phyloP scores from a whole-genome alignment of 192 early-diverging fungal species.

The Glomus cerebriforme region DNA sequence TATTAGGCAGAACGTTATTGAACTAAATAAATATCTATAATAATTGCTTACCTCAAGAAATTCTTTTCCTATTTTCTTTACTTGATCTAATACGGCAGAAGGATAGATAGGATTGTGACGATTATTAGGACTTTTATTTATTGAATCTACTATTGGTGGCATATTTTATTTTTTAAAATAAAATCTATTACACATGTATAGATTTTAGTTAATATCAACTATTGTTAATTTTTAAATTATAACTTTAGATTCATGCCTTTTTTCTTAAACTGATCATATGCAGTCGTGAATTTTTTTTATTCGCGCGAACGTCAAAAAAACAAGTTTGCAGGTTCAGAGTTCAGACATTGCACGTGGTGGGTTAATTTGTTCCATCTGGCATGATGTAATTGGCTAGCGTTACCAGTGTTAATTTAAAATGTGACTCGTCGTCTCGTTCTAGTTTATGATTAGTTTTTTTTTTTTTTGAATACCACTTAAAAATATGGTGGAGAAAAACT shows the following conservation, averaged over 20 bases:
- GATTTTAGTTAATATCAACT: not conserved
- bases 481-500: not conserved
- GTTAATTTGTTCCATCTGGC: not conserved
- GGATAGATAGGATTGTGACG: not conserved
- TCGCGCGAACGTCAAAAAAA: too few species aligned
- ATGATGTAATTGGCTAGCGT: not conserved
- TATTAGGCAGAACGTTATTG: too few species aligned
- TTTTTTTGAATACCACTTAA: not conserved
- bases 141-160: not conserved
- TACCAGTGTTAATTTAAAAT: too few species aligned
- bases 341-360: too few species aligned
- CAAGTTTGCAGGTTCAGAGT: too few species aligned
- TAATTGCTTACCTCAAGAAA: not conserved
- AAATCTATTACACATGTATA: not conserved
- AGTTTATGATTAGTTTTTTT: too few species aligned
- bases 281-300: not conserved
- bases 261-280: not conserved
- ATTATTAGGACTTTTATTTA: not conserved
- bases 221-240: not conserved
- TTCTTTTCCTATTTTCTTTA: not conserved
- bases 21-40: too few species aligned
- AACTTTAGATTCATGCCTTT: too few species aligned
- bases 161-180: not conserved
- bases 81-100: not conserved
- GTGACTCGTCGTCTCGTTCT: too few species aligned